phyloP scores from a whole-genome alignment of 192 early-diverging fungal genomes.

The Backusella parvicylindrica region DNA sequence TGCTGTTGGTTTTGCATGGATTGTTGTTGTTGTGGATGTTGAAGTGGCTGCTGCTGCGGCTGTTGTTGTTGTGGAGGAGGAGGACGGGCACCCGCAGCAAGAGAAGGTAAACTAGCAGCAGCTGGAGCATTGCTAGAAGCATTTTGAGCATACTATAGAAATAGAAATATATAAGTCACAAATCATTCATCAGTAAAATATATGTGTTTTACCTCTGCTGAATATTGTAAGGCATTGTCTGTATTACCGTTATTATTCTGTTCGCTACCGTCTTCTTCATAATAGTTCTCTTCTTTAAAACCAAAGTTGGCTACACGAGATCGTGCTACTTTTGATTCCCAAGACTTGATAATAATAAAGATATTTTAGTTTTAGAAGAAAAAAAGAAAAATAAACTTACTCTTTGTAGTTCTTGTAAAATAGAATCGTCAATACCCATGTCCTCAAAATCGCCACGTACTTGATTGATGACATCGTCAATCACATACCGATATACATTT shows the following conservation, averaged over 20 bases:
- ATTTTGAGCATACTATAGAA: slow-evolving; percentile 11
- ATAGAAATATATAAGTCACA: too few relatives aligned
- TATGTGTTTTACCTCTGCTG: neutral
- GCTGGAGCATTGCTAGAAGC: neutral
- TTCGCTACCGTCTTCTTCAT: slow-evolving; percentile 26
- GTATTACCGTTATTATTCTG: slow-evolving; percentile 9
- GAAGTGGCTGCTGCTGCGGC: neutral
- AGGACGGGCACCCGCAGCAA: slow-evolving; percentile 14
- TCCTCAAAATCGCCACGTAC: slow-evolving; percentile 85
- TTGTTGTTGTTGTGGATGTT: slow-evolving; percentile 5
- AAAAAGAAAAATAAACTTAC: neutral
- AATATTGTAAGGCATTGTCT: slow-evolving; percentile 1
- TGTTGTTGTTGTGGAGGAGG: slow-evolving; percentile 4
- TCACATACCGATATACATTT: slow-evolving; percentile 80
- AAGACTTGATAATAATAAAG: slow-evolving; percentile 26
- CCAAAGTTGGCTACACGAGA: slow-evolving; percentile 42
- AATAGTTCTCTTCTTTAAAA: slow-evolving; percentile 30
- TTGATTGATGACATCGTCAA: slow-evolving; percentile 91
- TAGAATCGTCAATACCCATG: slow-evolving; percentile 83
- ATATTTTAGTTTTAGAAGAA: neutral
- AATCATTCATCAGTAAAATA: too few relatives aligned
- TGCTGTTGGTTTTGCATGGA: slow-evolving; percentile 7
- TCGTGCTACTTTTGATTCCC: slow-evolving; percentile 51
- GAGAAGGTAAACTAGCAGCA: slow-evolving; percentile 27
- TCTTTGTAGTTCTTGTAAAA: slow-evolving; percentile 73